phyloP scores from a whole-genome alignment of 306 rosid species.

The Astragalus glycyphyllos region DNA sequence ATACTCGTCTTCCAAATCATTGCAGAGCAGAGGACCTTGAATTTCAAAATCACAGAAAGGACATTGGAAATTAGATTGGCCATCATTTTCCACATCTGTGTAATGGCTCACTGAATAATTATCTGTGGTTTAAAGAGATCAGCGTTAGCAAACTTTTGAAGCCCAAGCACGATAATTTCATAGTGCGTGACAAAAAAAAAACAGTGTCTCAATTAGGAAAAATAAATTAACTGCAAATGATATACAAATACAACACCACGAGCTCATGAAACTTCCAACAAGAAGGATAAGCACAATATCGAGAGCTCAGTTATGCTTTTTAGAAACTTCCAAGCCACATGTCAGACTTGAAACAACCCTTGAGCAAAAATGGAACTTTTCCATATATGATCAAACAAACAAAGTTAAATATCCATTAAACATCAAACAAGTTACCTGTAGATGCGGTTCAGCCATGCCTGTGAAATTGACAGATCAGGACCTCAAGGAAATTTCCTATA shows the following conservation, averaged over 20 bases:
- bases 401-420: neutral
- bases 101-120: slow-evolving; percentile 47
- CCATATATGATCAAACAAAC: neutral
- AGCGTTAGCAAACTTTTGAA: slow-evolving; percentile 24
- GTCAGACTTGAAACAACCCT: neutral
- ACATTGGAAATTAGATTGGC: slow-evolving; percentile 63
- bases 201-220: slow-evolving; percentile 1
- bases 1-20: slow-evolving; percentile 82
- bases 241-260: neutral
- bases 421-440: neutral
- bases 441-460: neutral
- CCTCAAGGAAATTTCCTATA: neutral
- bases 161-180: slow-evolving; percentile 26
- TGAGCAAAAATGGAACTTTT: neutral
- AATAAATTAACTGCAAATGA: neutral
- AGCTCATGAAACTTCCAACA: neutral
- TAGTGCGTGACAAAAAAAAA: neutral
- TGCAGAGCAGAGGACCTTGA: slow-evolving; percentile 63
- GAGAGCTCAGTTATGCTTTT: slow-evolving; percentile 16
- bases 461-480: slow-evolving; percentile 19
- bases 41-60: slow-evolving; percentile 90
- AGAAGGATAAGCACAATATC: neutral
- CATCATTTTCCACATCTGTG: slow-evolving; percentile 71
- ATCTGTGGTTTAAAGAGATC: slow-evolving; percentile 47
- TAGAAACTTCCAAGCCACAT: neutral